phyloP scores from a whole-genome alignment of 257 asterid species.

The Nicotiana otophora region DNA sequence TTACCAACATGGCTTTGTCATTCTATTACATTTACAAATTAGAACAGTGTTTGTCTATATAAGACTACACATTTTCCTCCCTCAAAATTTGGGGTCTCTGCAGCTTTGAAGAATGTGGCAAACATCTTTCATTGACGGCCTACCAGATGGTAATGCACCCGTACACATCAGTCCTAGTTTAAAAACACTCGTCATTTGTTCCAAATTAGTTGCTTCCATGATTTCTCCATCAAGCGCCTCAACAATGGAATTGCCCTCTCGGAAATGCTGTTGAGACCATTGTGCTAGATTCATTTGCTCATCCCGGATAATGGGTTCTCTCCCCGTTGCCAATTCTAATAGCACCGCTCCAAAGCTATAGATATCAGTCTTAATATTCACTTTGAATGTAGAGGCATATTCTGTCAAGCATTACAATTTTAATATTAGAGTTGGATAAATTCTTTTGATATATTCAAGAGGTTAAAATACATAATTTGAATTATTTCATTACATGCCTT shows the following conservation, averaged over 20 bases:
- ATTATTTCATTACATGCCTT: no score
- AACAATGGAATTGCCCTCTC: conserved; percentile 36
- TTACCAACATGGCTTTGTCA: no score
- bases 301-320: conserved; percentile 47
- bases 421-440: neutral
- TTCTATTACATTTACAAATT: neutral
- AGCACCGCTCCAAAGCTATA: conserved; percentile 42
- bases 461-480: neutral
- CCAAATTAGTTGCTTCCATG: conserved; percentile 35
- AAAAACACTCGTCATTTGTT: conserved; percentile 45
- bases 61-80: neutral
- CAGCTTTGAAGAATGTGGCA: conserved; percentile 42
- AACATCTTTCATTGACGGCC: conserved; percentile 83
- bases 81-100: neutral
- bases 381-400: conserved; percentile 50
- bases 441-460: neutral
- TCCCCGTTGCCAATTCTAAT: conserved; percentile 36
- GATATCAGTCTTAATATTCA: conserved; percentile 32
- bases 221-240: conserved; percentile 45
- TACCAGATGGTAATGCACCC: conserved; percentile 42
- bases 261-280: conserved; percentile 64
- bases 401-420: conserved; percentile 30
- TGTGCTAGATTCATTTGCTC: conserved; percentile 67
- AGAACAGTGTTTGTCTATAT: neutral
- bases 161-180: conserved; percentile 73